Evolutionary conservation across 257 asterid genomes (phyloP).

Genomic region (Solanum ossicruentum): DNA sequence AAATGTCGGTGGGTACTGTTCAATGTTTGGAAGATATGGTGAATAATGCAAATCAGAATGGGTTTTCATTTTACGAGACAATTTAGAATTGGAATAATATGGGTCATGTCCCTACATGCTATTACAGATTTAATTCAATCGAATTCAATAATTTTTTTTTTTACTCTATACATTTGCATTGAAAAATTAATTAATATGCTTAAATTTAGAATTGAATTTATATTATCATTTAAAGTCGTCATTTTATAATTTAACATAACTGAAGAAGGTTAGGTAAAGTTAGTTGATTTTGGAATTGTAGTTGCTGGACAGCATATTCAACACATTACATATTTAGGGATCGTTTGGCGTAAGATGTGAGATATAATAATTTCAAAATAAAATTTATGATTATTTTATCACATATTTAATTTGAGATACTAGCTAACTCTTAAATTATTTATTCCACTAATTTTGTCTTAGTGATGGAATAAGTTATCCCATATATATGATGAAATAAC

Average conservation of each 20-base stretch:
- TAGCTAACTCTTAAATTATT: too few relatives aligned
- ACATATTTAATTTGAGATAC: too few relatives aligned
- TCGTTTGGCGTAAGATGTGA: too few relatives aligned
- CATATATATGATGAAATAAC: too few relatives aligned
- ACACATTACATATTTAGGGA: not conserved
- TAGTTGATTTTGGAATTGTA: conserved; percentile 16
- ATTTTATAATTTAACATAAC: too few relatives aligned
- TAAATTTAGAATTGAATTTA: not conserved
- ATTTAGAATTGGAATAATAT: not conserved
- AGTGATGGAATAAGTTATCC: too few relatives aligned
- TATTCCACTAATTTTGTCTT: too few relatives aligned
- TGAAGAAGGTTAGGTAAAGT: not conserved
- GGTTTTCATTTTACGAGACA: not conserved
- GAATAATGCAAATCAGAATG: not conserved
- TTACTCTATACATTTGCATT: not conserved
- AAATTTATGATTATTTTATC: too few relatives aligned
- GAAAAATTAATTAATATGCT: not conserved
- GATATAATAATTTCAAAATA: too few relatives aligned
- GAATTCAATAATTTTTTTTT: not conserved
- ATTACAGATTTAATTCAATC: not conserved
- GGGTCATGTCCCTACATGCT: not conserved
- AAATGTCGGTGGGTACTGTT: not conserved
- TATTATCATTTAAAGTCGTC: not conserved
- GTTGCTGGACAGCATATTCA: conserved; percentile 12
- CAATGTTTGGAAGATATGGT: not conserved